These are phyloP conservation scores for Cutaneotrichosporon cutaneum DNA, from an alignment of 1,284 basidiomycete genomes.

Conservation along the genomic window DNA sequence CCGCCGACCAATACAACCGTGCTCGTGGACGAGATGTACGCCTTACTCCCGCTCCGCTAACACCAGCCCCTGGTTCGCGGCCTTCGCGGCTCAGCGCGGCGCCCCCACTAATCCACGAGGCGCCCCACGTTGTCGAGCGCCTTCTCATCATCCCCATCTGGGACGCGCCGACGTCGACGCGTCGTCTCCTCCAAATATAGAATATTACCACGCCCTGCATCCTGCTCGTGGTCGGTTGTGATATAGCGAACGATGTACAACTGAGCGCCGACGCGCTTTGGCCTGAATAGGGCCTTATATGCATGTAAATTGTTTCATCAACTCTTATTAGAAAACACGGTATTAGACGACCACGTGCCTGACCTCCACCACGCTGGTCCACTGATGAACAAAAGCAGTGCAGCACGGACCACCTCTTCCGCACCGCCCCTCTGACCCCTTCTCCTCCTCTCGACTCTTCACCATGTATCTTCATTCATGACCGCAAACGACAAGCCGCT, in stretches of 20 bases:
- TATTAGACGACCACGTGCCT: no score
- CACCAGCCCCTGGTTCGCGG: constrained; percentile 1
- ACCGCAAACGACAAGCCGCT: not conserved
- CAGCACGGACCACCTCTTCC: not conserved
- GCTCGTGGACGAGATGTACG: constrained; percentile 1
- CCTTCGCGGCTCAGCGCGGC: not conserved
- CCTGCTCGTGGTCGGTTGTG: no score
- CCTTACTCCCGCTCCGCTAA: not conserved
- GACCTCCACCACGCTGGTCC: not conserved
- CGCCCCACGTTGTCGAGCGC: not conserved
- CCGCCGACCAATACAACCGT: not conserved
- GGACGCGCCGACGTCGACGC: not conserved
- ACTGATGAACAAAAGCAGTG: not conserved
- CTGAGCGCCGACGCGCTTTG: no score
- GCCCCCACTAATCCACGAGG: not conserved
- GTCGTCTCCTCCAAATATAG: not conserved
- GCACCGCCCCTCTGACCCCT: not conserved
- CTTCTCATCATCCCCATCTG: constrained; percentile 1
- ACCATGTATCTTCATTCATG: not conserved
- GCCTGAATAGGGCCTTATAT: not conserved
- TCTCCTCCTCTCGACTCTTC: no score
- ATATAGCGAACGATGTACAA: no score
- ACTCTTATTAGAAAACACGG: no score
- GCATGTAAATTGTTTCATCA: no score
- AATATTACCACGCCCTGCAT: not conserved